These are phyloP conservation scores for Irpex rosettiformis DNA, from an alignment of 1,284 basidiomycete species.

Conservation along the genomic window DNA sequence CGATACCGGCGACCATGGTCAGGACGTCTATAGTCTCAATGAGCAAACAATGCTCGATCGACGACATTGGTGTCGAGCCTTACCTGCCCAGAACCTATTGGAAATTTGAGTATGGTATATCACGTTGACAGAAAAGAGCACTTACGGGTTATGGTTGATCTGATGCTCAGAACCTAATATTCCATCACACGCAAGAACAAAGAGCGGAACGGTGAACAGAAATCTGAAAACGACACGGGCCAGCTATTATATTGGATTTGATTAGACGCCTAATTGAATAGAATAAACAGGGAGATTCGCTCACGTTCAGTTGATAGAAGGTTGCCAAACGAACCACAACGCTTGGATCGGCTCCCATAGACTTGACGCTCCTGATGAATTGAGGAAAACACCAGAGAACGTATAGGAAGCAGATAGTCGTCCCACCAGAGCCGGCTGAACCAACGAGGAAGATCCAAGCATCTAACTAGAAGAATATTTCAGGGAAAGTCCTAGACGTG, in stretches of 20 bases:
- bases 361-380: slow-evolving; percentile 65
- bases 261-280: slow-evolving; percentile 1
- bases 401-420: slow-evolving; percentile 63
- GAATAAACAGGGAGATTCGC: slow-evolving; percentile 22
- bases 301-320: slow-evolving; percentile 73
- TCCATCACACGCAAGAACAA: slow-evolving; percentile 61
- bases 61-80: neutral
- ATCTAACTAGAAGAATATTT: slow-evolving; percentile 40
- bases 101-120: slow-evolving; percentile 2
- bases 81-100: slow-evolving; percentile 50
- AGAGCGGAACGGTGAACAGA: slow-evolving; percentile 60
- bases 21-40: slow-evolving; percentile 48
- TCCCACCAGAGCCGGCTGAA: slow-evolving; percentile 55
- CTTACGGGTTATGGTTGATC: slow-evolving; percentile 55
- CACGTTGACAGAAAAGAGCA: slow-evolving; percentile 15
- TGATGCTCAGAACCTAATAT: slow-evolving; percentile 39
- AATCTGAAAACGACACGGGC: slow-evolving; percentile 68
- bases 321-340: slow-evolving; percentile 67
- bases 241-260: slow-evolving; percentile 34
- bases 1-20: slow-evolving; percentile 63
- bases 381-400: slow-evolving; percentile 62
- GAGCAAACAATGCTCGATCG: neutral
- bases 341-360: slow-evolving; percentile 63
- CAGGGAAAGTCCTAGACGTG: neutral
- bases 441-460: slow-evolving; percentile 71